phyloP scores from a whole-genome alignment of 73 alveolate species.

The Paramecium primaurelia region DNA sequence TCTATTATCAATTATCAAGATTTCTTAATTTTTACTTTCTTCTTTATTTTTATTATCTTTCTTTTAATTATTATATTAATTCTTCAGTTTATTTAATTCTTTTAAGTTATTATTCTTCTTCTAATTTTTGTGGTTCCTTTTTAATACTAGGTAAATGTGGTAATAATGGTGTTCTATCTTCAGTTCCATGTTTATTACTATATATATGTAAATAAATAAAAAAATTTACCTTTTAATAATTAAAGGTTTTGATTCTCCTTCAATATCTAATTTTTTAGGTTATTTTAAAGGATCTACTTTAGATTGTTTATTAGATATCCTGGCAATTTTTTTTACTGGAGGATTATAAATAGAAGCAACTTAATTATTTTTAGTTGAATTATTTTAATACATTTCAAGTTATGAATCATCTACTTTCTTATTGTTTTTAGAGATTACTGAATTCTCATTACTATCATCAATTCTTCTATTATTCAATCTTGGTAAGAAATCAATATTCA shows the following conservation, averaged over 20 bases:
- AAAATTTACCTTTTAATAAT: not conserved
- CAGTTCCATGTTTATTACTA: constrained; percentile 1
- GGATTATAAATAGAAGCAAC: not conserved
- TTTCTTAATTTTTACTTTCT: constrained; percentile 27
- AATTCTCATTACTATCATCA: constrained; percentile 1
- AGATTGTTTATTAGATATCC: not conserved
- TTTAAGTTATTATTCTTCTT: not conserved
- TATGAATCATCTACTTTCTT: constrained; percentile 25
- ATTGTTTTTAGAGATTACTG: not conserved
- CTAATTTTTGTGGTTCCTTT: not conserved
- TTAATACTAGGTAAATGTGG: not conserved
- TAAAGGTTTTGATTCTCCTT: constrained; percentile 15
- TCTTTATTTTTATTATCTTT: not conserved
- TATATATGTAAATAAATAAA: not conserved
- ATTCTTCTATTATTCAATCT: not conserved
- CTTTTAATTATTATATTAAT: constrained; percentile 20
- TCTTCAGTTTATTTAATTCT: constrained; percentile 39
- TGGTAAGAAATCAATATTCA: not conserved
- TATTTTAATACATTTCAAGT: not conserved
- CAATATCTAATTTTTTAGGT: not conserved
- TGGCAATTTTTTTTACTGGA: not conserved
- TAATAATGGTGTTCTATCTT: not conserved
- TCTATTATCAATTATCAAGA: constrained; percentile 33
- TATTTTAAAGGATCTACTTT: not conserved
- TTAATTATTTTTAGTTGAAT: not conserved